Evolutionary conservation across 2,329 filamentous ascomycete species (phyloP), one percentile per base, ranked within the genome.

Genomic region (Diplodia seriata): DNA sequence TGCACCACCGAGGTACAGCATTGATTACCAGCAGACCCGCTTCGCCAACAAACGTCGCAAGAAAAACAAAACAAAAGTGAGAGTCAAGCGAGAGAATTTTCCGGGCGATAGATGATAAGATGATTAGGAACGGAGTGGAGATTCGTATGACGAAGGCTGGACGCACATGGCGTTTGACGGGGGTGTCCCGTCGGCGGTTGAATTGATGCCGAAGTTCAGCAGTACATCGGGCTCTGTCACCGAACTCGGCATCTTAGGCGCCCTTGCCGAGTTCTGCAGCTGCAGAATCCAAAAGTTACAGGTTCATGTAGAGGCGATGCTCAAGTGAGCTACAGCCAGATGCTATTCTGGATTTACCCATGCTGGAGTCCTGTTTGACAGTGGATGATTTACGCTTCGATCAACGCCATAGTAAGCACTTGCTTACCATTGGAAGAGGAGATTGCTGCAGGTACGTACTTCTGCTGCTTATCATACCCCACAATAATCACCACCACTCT

Each of bases 131-230:
- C 23, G 23, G 14, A 43, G 4, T 8, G 7, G 40, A 43, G 40
- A 15, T 43, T 18, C 5, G 40, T 43, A 43, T 43, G 40, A 43
- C 40, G 40, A n/a, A 43, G 18, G 6, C 40, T 15, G 18, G 14
- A 7, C 14, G 18, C 3, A 18, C 40, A 43, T 43, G 40, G 40
- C 40, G 40, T 43, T 15, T 18, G 40, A 14, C 40, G 40, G 20
- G 31, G 56, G 12, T n/a, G n/a, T n/a, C n/a, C n/a, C 20, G 6
- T 43, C 57, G 57, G 57, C 26, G 29, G 57, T 61, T 61, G 29
- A 61, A 49, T 50, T 49, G 14, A 33, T 14, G n/a, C 26, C 40
- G 57, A 26, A 49, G 29, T 26, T 29, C 8, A 47, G 18, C 54
- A 36, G 9, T 6, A 49, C 29, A 26, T 31, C 57, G 57, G 57